Base-by-base conservation (phyloP, 176 grass and related monocot genomes). In the Cymbopogon citratus region DNA sequence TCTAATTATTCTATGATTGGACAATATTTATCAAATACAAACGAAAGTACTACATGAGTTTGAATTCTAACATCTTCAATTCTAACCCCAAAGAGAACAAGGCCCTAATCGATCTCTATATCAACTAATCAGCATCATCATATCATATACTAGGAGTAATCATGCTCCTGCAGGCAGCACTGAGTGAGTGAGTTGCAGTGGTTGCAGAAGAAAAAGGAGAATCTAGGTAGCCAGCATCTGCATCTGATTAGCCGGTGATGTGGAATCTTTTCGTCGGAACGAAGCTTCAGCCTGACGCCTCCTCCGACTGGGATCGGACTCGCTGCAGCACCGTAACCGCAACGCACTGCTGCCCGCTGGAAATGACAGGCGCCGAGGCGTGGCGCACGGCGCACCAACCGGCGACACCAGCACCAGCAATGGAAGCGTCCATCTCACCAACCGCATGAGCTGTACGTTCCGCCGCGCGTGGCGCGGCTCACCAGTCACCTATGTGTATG, bases 381-480 rank as follows among this genome's bases (percentile, higher is more conserved):
- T 34, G 35, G 31, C 63, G 61, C 16, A 38, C 36, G 36, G 71
- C 62, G 83, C 76, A 85, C 70, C 83, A 83, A 83, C 80, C 80
- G 83, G 51, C 24, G 73, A 68, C 65, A 90, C 67, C 29, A 49
- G 41, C 88, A 86, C 79, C 84, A 86, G 84, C 79, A 90, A 69
- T 21, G 74, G 81, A 78, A 79, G 73, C 63, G 61, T 46, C 68
- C 80, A 49, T 69, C 69, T 80, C 59, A 79, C 84, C 88, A 82
- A 90, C 80, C 88, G 80, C 51, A 41, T 90, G 88, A 83, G 79
- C 49, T 24, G 84, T n/a, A n/a, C n/a, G n/a, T 90, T 70, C 73
- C 27, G 6, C 43, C 26, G 6, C 21, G 9, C 19, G 21, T 19
- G 39, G 10, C 33, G 21, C 51, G 24, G 43, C 14, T 33, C 43